Percentiles rank a stretch among this genome's conserved stretches.
These are phyloP conservation scores for Sphagnurus paluster DNA, from an alignment of 1,284 basidiomycete species.

Conservation along the genomic window DNA sequence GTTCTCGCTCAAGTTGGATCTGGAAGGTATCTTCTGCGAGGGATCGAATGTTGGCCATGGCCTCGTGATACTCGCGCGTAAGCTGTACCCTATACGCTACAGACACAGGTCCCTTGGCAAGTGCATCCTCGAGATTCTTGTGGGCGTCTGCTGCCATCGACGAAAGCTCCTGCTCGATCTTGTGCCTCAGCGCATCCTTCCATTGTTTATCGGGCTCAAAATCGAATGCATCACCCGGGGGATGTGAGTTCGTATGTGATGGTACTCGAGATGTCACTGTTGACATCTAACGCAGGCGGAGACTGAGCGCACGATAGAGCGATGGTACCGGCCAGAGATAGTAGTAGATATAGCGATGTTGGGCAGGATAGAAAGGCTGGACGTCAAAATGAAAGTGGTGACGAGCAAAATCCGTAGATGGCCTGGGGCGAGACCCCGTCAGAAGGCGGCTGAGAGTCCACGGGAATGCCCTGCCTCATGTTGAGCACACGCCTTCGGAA, in stretches of 20 bases:
- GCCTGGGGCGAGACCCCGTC: conserved; percentile 20
- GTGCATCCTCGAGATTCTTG: conserved; percentile 37
- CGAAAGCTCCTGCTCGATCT: conserved; percentile 44
- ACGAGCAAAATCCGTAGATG: conserved; percentile 14
- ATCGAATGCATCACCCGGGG: conserved; percentile 30
- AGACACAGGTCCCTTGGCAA: conserved; percentile 31
- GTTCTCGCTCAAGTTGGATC: conserved; percentile 40
- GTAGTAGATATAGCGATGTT: conserved; percentile 18
- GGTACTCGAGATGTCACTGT: conserved; percentile 27
- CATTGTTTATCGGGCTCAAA: conserved; percentile 55
- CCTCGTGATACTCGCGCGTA: conserved; percentile 35
- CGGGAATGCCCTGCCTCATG: conserved; percentile 38
- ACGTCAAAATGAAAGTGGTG: conserved; percentile 18
- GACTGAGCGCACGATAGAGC: conserved; percentile 14
- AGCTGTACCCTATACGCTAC: conserved; percentile 30
- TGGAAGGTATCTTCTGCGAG: conserved; percentile 43
- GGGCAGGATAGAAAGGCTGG: conserved; percentile 18
- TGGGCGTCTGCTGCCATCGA: conserved; percentile 50
- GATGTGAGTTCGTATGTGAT: conserved; percentile 17
- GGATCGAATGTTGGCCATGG: conserved; percentile 38
- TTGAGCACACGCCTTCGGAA: conserved; percentile 36
- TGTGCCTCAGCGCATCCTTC: conserved; percentile 42
- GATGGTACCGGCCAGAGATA: conserved; percentile 17
- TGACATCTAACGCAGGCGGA: conserved; percentile 31
- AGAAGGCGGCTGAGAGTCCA: conserved; percentile 26